Percentiles rank a stretch among this genome's conserved stretches.
phyloP scores from a whole-genome alignment of 169 alveolate species.

The Eimeria brunetti region DNA sequence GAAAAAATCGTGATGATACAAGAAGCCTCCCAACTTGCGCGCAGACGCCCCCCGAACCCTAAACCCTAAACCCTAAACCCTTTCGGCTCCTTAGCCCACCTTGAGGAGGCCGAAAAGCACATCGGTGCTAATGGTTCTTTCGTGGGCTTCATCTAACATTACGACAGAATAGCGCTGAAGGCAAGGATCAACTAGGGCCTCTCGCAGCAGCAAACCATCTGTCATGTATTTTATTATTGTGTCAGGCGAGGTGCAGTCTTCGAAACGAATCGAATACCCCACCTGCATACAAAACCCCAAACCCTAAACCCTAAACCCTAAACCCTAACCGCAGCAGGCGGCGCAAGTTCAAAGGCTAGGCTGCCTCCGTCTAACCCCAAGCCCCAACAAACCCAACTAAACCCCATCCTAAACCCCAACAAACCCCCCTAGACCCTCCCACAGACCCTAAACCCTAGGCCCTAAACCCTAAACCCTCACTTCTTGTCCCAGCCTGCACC shows the following conservation, averaged over 20 bases:
- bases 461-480: slow-evolving; percentile 84
- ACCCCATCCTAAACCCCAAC: neutral
- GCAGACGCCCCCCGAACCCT: neutral
- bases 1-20: no score
- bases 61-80: neutral
- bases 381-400: neutral
- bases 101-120: slow-evolving; percentile 98
- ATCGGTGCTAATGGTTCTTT: slow-evolving; percentile 99
- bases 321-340: no score
- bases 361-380: neutral
- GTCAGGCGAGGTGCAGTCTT: slow-evolving; percentile 97
- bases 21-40: neutral
- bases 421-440: no score
- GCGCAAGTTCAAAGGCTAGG: no score
- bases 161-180: slow-evolving; percentile 96
- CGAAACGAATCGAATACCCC: slow-evolving; percentile 93
- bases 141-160: slow-evolving; percentile 99
- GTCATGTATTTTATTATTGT: slow-evolving; percentile 99
- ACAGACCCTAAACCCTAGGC: neutral
- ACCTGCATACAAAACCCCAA: neutral
- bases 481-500: slow-evolving; percentile 98
- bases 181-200: slow-evolving; percentile 96
- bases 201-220: slow-evolving; percentile 99
- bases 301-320: neutral
- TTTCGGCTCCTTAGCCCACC: slow-evolving; percentile 82